Base-by-base conservation (phyloP, 495 filamentous ascomycete genomes). In the Tuber melanosporum region DNA sequence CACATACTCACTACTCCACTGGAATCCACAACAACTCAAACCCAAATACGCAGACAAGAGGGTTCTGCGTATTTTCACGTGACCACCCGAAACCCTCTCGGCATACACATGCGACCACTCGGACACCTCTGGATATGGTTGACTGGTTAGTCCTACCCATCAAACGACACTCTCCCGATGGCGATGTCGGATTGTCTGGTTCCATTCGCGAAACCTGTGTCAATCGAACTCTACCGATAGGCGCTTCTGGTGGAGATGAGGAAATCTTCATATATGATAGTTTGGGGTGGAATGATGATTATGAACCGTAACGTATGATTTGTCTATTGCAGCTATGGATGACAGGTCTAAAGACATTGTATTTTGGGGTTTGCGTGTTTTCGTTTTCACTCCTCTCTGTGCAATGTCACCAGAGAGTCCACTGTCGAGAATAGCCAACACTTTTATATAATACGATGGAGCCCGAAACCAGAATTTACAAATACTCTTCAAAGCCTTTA, bases 281-380 rank as follows among this genome's bases (percentile, higher is more conserved):
- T 47, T 74, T 81, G 70, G 79, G 80, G 52, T 81, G 79, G 76
- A 71, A 74, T 49, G 79, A 78, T 71, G 80, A 81, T 72, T 81
- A 78, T 75, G 80, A 81, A 69, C 66, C 76, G 47, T 80, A 72
- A 80, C 71, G 71, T 80, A 14, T 17, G 36, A 45, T 73, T 75
- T 36, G 9, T 66, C 32, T 66, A 36, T 36, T 36, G 57, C 26
- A 66, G 32, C 17, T 26, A 66, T 66, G 32, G 26, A 66, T 66
- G 57, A 26, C 12, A 4, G 57, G 57, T 66, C 32, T 66, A 26
- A 36, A 66, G 6, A 26, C 26, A 19, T 66, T 66, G 57, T 32
- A 66, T 66, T 66, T 26, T 17, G 57, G 57, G 7, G 57, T 36
- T 66, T 36, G 26, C 26, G 36, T 36, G 32, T 66, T 36, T 36